phyloP scores from a whole-genome alignment of 2,329 filamentous ascomycete species.

The Huntiella abstrusa region DNA sequence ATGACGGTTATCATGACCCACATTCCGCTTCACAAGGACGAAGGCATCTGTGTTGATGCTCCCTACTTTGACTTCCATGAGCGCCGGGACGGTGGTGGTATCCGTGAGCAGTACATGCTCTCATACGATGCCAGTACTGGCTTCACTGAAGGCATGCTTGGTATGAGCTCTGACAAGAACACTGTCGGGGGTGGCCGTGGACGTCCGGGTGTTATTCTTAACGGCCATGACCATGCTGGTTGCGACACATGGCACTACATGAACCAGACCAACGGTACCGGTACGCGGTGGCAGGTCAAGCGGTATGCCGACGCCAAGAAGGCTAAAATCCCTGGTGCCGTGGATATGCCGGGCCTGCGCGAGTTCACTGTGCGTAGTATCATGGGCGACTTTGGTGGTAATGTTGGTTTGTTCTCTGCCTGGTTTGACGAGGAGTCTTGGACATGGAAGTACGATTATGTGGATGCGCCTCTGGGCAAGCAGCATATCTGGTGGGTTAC shows the following conservation, averaged over 20 bases:
- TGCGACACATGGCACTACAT: constrained; percentile 79
- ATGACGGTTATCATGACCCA: constrained; percentile 83
- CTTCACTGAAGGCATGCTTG: constrained; percentile 71
- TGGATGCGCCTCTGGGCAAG: constrained; percentile 57
- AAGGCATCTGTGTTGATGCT: constrained; percentile 64
- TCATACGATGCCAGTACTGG: constrained; percentile 51
- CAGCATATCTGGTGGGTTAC: constrained; percentile 80
- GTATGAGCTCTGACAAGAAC: constrained; percentile 44
- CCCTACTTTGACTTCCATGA: constrained; percentile 69
- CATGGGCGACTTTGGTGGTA: constrained; percentile 94
- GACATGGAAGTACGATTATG: constrained; percentile 71
- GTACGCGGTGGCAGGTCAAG: constrained; percentile 31
- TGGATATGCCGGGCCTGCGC: constrained; percentile 44
- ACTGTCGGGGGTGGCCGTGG: constrained; percentile 45
- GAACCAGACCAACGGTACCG: constrained; percentile 35
- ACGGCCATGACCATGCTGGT: constrained; percentile 87
- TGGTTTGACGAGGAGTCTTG: constrained; percentile 64
- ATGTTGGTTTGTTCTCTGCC: constrained; percentile 68
- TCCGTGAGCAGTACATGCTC: constrained; percentile 85
- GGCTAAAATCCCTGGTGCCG: constrained; percentile 22
- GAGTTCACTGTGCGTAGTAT: constrained; percentile 92
- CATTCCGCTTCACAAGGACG: constrained; percentile 70
- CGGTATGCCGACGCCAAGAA: constrained; percentile 27
- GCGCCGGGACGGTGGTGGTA: constrained; percentile 43
- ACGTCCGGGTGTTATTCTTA: constrained; percentile 61